Base-by-base conservation (phyloP, 2,329 filamentous ascomycete species). In the Didymella keratinophila region DNA sequence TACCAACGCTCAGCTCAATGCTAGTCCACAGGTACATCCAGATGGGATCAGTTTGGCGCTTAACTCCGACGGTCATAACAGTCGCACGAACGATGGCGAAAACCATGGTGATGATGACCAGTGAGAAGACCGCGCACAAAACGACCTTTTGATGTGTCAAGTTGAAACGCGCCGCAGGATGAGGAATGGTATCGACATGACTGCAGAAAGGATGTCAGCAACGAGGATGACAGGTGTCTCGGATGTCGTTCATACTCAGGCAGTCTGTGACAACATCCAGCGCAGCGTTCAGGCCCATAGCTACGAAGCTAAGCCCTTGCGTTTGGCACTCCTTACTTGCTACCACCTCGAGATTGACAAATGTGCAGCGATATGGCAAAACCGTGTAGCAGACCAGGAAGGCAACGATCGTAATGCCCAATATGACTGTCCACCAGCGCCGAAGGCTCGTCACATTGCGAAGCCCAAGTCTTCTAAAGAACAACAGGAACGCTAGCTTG, bases 401-500 rank as follows among this genome's bases (percentile, higher is more conserved):
- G 36, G 58, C 45, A 18, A 48, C 11, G 11, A 53, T 14, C 3
- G 49, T 61, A 11, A 34, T 7, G 52, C 9, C 27, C 18, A 36
- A 43, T 12, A 62, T 53, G n/a, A 43, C 21, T 52, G 25, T 52
- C 63, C 63, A 63, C 46, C 48, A 54, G n/a, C 25, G 20, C 5
- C 46, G 20, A 6, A 60, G 23, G 7, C 36, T 53, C 10, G 16
- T 37, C 2, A 60, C 18, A 30, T 18, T 45, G 25, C 37, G 37
- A 4, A 41, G 27, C 7, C 55, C 58, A 8, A 67, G 20, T 11
- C 63, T 32, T 3, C 56, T 30, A 34, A 68, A 66, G 42, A 64
- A 64, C 4, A 68, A n/a, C 14, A 66, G 34, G 39, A 66, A 67
- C 1, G 32, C 48, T 10, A 62, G 6, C 23, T 67, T 66, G 47